Evolutionary conservation across 2,329 filamentous ascomycete species (phyloP), one percentile per base, ranked within the genome.

Genomic region (Ophiostoma quercus): DNA sequence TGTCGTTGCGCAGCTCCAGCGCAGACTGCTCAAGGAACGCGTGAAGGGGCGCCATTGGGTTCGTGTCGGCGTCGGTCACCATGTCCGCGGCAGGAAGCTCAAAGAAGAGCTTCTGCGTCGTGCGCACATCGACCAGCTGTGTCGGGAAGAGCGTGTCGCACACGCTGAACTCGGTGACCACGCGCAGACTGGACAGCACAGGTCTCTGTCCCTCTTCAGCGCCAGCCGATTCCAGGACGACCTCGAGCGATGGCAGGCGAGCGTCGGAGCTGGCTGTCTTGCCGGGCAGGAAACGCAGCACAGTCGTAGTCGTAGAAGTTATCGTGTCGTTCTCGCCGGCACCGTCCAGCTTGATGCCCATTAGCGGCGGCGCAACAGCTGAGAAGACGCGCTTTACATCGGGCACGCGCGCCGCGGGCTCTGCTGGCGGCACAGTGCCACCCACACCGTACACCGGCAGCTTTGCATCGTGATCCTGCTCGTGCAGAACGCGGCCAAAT

Each of bases 401-500:
- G 39, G 71, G 43, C 19, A 74, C 57, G 14, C 9, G 37, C 29
- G 34, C 11, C 16, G 66, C 22, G 12, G 25, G 14, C 39, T n/a
- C 57, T 7, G 37, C 65, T 43, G 12, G 41, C 22, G n/a, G 29
- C 41, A 62, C 19, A 57, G 71, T 43, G 39, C 65, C 65, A 12
- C 39, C 19, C n/a, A 37, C 19, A 16, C 67, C 8, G 43, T n/a
- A 11, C 25, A 32, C 16, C 8, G 57, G 47, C 7, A 29, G 14
- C 66, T 68, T 63, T 1, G 68, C 67, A 71, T 66, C 11, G 22
- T 65, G 65, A 22, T 8, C n/a, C 22, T 66, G 65, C 37, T 32
- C 37, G 67, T 83, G 82, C 0, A 87, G 79, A 43, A 87, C 72
- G 68, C 84, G 82, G 22, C 85, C 85, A 73, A 87, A 87, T 2